Conservation (phyloP, 2,329 filamentous ascomycete genomes). For the Reticulascus tulasneorum region DNA sequence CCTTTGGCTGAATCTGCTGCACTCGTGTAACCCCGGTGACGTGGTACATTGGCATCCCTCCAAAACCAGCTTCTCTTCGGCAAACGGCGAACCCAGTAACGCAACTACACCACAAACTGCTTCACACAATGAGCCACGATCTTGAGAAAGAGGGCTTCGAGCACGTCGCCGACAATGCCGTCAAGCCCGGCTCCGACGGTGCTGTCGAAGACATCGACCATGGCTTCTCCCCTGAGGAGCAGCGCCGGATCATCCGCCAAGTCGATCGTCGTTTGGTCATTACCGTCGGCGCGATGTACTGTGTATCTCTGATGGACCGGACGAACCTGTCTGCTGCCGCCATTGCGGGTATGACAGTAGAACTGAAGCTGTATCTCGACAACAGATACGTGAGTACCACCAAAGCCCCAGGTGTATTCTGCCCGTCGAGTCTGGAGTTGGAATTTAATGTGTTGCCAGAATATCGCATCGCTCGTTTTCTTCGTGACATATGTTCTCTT, state of each 20-base stretch:
- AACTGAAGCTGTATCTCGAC: slow-evolving; percentile 38
- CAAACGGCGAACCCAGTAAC: too few species aligned
- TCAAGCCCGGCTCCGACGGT: slow-evolving; percentile 7
- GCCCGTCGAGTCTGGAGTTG: not conserved
- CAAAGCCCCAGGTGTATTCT: not conserved
- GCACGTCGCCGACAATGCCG: slow-evolving; percentile 7
- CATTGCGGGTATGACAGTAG: slow-evolving; percentile 60
- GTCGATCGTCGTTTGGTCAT: slow-evolving; percentile 64
- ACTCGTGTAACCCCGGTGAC: too few species aligned
- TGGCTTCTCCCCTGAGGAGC: slow-evolving; percentile 57
- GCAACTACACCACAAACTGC: too few species aligned
- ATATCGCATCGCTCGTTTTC: slow-evolving; percentile 69
- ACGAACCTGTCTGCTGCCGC: slow-evolving; percentile 71
- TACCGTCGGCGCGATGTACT: slow-evolving; percentile 65
- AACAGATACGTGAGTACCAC: slow-evolving; percentile 38
- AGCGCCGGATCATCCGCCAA: slow-evolving; percentile 63
- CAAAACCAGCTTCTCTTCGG: too few species aligned
- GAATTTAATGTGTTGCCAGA: slow-evolving; percentile 24
- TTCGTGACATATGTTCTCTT: slow-evolving; percentile 71
- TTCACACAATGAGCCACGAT: too few species aligned
- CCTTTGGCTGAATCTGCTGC: too few species aligned
- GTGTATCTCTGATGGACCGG: slow-evolving; percentile 72
- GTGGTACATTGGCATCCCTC: too few species aligned
- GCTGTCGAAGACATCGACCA: slow-evolving; percentile 22
- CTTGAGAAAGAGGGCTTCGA: slow-evolving; percentile 16